Evolutionary conservation across 768 basidiomycete species (phyloP), one percentile per base, ranked within the genome.

Genomic region (Hypsizygus marmoreus): DNA sequence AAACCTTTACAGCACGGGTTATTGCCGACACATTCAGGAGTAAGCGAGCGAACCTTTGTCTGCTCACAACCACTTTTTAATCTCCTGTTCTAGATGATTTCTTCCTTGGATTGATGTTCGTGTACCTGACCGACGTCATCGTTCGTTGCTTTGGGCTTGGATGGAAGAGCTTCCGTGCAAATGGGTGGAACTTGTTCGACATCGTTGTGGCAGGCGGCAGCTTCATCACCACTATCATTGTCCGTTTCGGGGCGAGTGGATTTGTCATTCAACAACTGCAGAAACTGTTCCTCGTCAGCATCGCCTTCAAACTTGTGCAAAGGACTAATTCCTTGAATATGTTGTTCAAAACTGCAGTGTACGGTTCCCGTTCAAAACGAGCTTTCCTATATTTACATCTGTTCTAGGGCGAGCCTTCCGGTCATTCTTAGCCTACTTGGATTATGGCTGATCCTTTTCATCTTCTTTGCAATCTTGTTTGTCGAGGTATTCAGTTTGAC

Each of bases 171-270:
- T 97, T 91, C 73, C 76, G 77, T n/a, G 81, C 84, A 23, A 91
- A 94, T 54, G 91, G 94, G 5, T 97, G 95, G 95, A 97, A 95
- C 60, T 56, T 93, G 1, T 97, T 95, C 65, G 95, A 97, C 55
- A 67, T 94, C 32, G 57, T 91, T 11, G 84, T 90, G 19, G 83
- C 92, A 13, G 71, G 69, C 2, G 95, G 95, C 5, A 90, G 87
- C 55, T 82, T 95, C 57, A 75, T 84, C 30, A 94, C 94, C 1
- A 95, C 90, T 0, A 60, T 95, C 22, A 69, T 88, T 16, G 81
- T 91, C 30, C 77, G 77, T 4, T 77, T 87, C 56, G 68, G 70
- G 12, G 55, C 71, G 2, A 68, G 65, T 16, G 76, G 76, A 20
- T 82, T 82, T 50, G 66, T 62, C 3, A 70, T 75, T 13, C 71